Percentiles rank a stretch among this genome's conserved stretches.
Conservation (phyloP, 495 filamentous ascomycete genomes). For the Trichoderma reesei region DNA sequence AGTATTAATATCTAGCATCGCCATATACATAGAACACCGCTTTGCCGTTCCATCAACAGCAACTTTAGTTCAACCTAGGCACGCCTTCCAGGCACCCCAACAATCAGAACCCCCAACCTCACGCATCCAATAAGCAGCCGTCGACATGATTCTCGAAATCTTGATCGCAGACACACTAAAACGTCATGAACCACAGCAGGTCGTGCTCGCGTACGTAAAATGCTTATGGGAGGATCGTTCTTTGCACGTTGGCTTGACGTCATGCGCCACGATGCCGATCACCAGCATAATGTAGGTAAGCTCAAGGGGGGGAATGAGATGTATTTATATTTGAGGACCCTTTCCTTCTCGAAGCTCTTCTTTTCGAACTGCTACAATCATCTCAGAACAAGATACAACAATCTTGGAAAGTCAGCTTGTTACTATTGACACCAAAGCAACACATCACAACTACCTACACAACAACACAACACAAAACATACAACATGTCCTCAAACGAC, state of each 20-base stretch:
- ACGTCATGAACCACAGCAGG: background rate
- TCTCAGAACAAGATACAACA: background rate
- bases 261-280: conserved; percentile 8
- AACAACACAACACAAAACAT: no score
- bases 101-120: background rate
- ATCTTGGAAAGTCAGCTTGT: background rate
- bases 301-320: background rate
- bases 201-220: background rate
- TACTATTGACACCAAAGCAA: background rate
- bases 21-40: background rate
- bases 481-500: conserved; percentile 25
- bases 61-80: background rate
- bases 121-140: background rate
- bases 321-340: background rate
- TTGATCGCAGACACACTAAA: background rate
- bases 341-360: background rate
- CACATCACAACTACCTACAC: background rate
- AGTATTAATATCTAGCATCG: background rate
- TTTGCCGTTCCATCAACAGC: background rate
- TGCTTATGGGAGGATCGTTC: background rate
- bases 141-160: background rate
- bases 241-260: background rate
- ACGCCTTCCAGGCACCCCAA: background rate
- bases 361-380: background rate
- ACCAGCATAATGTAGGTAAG: background rate